Evolutionary conservation across 768 basidiomycete species (phyloP), one percentile per base, ranked within the genome.

Genomic region (Gymnopilus dilepis): DNA sequence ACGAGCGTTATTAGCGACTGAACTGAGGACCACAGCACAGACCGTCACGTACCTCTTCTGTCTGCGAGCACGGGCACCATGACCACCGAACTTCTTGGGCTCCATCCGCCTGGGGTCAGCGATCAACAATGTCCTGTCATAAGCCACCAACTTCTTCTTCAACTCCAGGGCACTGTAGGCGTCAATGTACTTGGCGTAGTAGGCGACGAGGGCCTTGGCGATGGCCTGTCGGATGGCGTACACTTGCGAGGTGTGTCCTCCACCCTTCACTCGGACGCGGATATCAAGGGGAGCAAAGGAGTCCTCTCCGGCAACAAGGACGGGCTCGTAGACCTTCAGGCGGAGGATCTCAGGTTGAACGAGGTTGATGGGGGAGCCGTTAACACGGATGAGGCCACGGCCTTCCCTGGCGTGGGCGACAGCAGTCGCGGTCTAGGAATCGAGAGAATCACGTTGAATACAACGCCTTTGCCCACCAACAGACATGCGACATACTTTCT

Each of bases 191-290:
- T 99, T 99, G 80, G 95, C 92, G 77, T 97, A 95, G 86, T 94
- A 99, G 53, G 97, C 97, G 70, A 99, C 92, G 66, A 99, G 78
- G 62, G 97, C 97, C 82, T 97, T 98, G 69, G 94, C 91, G 72
- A 99, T 97, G 38, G 97, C 97, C 83, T 99, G 97, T 65, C 97
- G 94, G 76, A 99, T 94, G 65, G 97, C 97, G 80, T 99, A 99
- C 65, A 99, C 86, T 79, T 99, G 97, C 57, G 97, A 97, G 62
- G 95, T 95, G 84, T 99, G 97, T 79, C 97, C 97, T 85, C 97
- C 97, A 76, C 97, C 97, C 79, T 95, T 96, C 68, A 97, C 97
- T 53, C 96, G 94, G 57, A 99, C 93, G 68, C 97, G 93, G 79
- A 99, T 95, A 81, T 99, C 97, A 70, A 99, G 84, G 67, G 83